Evolutionary conservation across 176 grass and related monocot genomes (phyloP), one percentile per base, ranked within the genome.

Genomic region (Luzula sylvatica): DNA sequence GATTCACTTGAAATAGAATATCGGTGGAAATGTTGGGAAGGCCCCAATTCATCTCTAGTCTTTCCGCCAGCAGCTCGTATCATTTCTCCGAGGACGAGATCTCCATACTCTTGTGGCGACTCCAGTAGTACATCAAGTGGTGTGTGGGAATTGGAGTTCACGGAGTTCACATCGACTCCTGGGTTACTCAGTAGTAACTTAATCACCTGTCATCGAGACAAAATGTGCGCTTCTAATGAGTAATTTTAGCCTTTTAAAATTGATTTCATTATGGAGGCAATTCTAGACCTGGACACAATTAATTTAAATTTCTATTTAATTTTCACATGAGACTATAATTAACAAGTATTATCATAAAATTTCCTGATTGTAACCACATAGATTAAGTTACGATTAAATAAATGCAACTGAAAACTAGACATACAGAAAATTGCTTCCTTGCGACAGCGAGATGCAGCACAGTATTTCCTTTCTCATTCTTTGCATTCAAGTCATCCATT

Each of bases 41-140:
- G 53, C 14, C 25, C 15, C 23, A 16, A 0, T 56, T 56, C 53
- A 16, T 15, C 19, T 56, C 19, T 4, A 29, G 12, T 56, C 28
- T 27, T 30, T 35, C 53, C 53, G 16, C 53, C 20, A 4, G 5
- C 15, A 12, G 53, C 53, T 29, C 23, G 53, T 15, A 56, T 26
- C 15, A 56, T 27, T 12, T 26, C 23, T 21, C 25, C 53, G 28
- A 56, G 16, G 53, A 35, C 53, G 13, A 56, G 11, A 35, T 56
- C 53, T 27, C 53, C 53, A 26, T 26, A 8, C 28, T 56, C 7
- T 26, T 17, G 14, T 8, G 15, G 53, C 5, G 53, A 56, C 53
- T 56, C 53, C 53, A 56, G 21, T 29, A 56, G 21, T 11, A 56
- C 53, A 56, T 56, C 53, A 56, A 56, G 53, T 29, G 53, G 53